phyloP scores from a whole-genome alignment of 148 eudicot species.

The Simmondsia chinensis region DNA sequence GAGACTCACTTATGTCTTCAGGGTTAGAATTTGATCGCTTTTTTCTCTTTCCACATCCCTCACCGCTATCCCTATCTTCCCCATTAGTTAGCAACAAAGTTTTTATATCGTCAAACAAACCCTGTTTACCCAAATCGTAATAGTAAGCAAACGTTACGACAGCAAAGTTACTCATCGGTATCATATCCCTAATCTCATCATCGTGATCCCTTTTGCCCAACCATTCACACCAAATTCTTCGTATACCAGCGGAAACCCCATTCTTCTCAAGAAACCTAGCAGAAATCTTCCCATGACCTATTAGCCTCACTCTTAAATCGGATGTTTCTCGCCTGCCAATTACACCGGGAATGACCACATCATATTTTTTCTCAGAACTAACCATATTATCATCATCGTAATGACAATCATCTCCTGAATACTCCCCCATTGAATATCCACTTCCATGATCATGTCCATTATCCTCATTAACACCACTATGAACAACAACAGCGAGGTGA shows the following conservation, averaged over 20 bases:
- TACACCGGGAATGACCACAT: slow-evolving; percentile 61
- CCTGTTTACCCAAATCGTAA: slow-evolving; percentile 64
- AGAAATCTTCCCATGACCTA: slow-evolving; percentile 66
- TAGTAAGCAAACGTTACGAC: slow-evolving; percentile 59
- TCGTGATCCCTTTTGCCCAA: slow-evolving; percentile 27
- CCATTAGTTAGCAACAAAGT: slow-evolving; percentile 33
- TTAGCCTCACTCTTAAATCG: slow-evolving; percentile 40
- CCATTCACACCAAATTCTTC: slow-evolving; percentile 91
- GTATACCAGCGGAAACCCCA: slow-evolving; percentile 23
- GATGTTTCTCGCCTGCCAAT: slow-evolving; percentile 38
- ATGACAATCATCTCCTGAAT: slow-evolving; percentile 8
- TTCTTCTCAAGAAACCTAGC: slow-evolving; percentile 42
- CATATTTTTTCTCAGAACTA: slow-evolving; percentile 8
- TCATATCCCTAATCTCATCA: slow-evolving; percentile 9
- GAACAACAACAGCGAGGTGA: slow-evolving; percentile 48
- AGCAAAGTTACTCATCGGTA: slow-evolving; percentile 57
- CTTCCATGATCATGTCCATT: slow-evolving; percentile 10
- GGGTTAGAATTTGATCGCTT: slow-evolving; percentile 62
- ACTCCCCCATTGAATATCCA: slow-evolving; percentile 2
- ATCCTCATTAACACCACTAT: slow-evolving; percentile 5
- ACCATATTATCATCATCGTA: slow-evolving; percentile 5
- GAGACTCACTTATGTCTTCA: slow-evolving; percentile 40
- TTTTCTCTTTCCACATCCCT: slow-evolving; percentile 30
- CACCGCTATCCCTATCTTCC: slow-evolving; percentile 27
- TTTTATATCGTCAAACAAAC: slow-evolving; percentile 43